Evolutionary conservation across 148 eudicot species (phyloP), one percentile per base, ranked within the genome.

Genomic region (Tetragonia tetragonoides): DNA sequence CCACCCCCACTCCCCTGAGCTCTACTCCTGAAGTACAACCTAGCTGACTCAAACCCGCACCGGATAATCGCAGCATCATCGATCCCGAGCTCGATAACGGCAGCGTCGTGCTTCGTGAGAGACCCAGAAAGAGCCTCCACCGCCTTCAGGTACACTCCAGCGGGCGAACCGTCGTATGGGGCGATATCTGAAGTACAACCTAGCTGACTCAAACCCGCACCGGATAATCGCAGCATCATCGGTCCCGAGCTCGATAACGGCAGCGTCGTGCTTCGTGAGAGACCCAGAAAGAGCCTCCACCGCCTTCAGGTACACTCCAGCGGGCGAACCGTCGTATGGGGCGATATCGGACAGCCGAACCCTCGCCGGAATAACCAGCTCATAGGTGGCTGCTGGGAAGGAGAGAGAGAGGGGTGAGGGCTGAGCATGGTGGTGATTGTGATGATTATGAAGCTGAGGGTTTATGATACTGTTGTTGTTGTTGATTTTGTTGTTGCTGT

Each of bases 11-110:
- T 74, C 69, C 18, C 72, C 28, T 82, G 86, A 77, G 82, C 61
- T 80, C 88, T 81, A 64, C 77, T 85, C 79, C 90, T 85, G 75
- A 91, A 93, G 74, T 80, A 91, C 80, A 89, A 64, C 79, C 92
- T 85, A 3, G 91, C 81, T 1, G 93, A 76, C 77, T 91, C 97
- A 79, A 93, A 81, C 6, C 94, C 97, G 42, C 97, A 93, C 66
- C 94, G 78, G 76, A 93, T 63, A 70, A 91, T 37, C 34, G 97
- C 91, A 21, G 90, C 85, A 70, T 87, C 97, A 11, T 90, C 86
- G 23, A 76, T 49, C 37, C 87, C 93, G 12, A 93, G 88, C 86
- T 91, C 94, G 51, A 93, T 81, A 37, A 93, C 77, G 0, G 84
- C 98, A 1, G 91, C 94, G 73, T 93, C 91, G 73, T 87, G 79